Percentiles rank a stretch among this genome's conserved stretches.
Conservation (phyloP, 2,329 filamentous ascomycete genomes). For the Dactylellina parvicollis region DNA sequence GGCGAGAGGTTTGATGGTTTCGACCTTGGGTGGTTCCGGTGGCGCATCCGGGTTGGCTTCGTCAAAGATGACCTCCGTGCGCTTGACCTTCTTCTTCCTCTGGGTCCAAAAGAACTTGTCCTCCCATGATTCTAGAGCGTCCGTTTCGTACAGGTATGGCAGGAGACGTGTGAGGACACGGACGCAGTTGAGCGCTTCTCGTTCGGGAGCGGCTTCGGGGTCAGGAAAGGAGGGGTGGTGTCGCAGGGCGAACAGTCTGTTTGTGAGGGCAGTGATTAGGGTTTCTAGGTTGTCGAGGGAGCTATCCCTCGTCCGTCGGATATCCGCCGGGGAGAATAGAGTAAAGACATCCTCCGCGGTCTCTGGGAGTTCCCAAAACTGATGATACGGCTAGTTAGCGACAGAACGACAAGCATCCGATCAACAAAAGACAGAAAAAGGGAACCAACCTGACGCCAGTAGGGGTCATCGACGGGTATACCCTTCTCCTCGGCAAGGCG, state of each 20-base stretch:
- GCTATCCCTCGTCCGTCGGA: constrained; percentile 85
- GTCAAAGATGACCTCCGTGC: constrained; percentile 83
- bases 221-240: constrained; percentile 93
- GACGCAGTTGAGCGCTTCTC: constrained; percentile 93
- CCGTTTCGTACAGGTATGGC: constrained; percentile 90
- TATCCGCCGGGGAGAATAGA: constrained; percentile 87
- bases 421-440: background rate
- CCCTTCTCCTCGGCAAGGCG: constrained; percentile 86
- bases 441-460: constrained; percentile 84
- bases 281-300: constrained; percentile 90
- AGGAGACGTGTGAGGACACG: constrained; percentile 87
- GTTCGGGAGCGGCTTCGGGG: constrained; percentile 80
- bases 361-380: constrained; percentile 98
- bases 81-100: constrained; percentile 74
- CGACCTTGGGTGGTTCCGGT: constrained; percentile 61
- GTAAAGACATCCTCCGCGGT: constrained; percentile 96
- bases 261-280: constrained; percentile 82
- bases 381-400: constrained; percentile 2
- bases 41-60: constrained; percentile 65
- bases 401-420: background rate
- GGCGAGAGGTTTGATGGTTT: constrained; percentile 82
- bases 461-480: constrained; percentile 86
- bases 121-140: constrained; percentile 84
- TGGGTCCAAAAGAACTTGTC: constrained; percentile 92
- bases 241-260: constrained; percentile 80